These are phyloP conservation scores for Fusarium nodosum DNA, from an alignment of 2,329 filamentous ascomycete genomes.

Conservation along the genomic window DNA sequence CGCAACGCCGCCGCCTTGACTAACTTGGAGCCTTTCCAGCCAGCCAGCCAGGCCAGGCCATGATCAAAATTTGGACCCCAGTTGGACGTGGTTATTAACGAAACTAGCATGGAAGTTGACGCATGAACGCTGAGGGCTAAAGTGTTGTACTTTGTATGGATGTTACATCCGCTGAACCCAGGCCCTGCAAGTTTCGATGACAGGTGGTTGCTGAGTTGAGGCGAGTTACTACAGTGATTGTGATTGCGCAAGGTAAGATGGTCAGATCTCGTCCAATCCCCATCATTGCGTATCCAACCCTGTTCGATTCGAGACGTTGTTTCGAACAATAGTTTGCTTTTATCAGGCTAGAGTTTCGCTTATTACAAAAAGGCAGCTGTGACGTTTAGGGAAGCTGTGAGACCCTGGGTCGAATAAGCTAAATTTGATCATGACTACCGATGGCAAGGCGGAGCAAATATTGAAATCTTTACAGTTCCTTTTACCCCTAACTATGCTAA, in stretches of 20 bases:
- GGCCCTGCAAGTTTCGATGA: slow-evolving; percentile 26
- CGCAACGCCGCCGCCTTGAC: background rate
- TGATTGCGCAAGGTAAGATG: slow-evolving; percentile 9
- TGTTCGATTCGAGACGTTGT: slow-evolving; percentile 15
- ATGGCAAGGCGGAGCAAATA: slow-evolving; percentile 9
- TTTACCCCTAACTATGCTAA: background rate
- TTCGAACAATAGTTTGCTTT: slow-evolving; percentile 26
- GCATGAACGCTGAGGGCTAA: slow-evolving; percentile 16
- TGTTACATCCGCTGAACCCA: slow-evolving; percentile 26
- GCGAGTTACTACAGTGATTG: slow-evolving; percentile 28
- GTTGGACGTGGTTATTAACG: background rate
- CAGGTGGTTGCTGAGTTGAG: slow-evolving; percentile 34
- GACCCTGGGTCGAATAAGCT: slow-evolving; percentile 18
- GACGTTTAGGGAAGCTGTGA: slow-evolving; percentile 15
- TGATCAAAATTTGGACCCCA: background rate
- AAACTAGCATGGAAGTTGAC: slow-evolving; percentile 19
- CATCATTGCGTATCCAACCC: slow-evolving; percentile 17
- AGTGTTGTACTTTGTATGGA: slow-evolving; percentile 10
- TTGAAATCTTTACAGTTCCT: background rate
- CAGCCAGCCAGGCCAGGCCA: background rate
- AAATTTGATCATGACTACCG: slow-evolving; percentile 12
- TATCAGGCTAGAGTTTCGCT: slow-evolving; percentile 17
- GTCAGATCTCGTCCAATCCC: slow-evolving; percentile 10
- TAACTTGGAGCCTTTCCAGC: background rate
- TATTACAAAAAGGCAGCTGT: slow-evolving; percentile 2